Evolutionary conservation across 2,329 filamentous ascomycete genomes (phyloP).

Genomic region (Cladosporium oxysporum): DNA sequence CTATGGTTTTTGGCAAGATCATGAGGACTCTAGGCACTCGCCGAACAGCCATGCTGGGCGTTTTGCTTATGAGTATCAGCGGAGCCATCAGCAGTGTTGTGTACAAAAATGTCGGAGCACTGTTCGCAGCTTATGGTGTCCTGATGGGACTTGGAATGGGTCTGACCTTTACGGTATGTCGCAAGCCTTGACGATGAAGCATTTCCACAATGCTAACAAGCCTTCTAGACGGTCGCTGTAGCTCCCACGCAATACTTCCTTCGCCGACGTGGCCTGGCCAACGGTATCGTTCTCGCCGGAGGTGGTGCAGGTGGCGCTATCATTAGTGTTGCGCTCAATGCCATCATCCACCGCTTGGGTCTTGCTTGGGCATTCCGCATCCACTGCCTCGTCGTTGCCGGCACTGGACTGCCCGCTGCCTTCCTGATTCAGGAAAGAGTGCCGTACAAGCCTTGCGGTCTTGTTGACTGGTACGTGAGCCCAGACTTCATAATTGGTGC

Average conservation of each 20-base stretch:
- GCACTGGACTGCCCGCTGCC: conserved; percentile 58
- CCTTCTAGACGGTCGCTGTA: conserved; percentile 31
- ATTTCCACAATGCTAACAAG: background rate
- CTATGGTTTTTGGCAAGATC: conserved; percentile 55
- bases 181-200: background rate
- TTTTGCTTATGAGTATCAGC: conserved; percentile 53
- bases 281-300: conserved; percentile 51
- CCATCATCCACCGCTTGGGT: conserved; percentile 46
- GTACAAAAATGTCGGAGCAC: conserved; percentile 46
- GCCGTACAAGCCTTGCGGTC: conserved; percentile 28
- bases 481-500: background rate
- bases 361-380: conserved; percentile 56
- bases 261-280: conserved; percentile 47
- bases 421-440: conserved; percentile 55
- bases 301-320: conserved; percentile 59
- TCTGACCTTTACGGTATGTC: conserved; percentile 22
- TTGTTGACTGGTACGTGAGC: conserved; percentile 9
- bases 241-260: conserved; percentile 54
- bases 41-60: conserved; percentile 50
- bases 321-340: conserved; percentile 37
- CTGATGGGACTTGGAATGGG: conserved; percentile 47
- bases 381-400: conserved; percentile 54
- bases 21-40: conserved; percentile 54
- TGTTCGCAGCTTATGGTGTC: conserved; percentile 54
- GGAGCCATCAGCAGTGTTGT: conserved; percentile 53